A percentile compares a stretch with the other conserved stretches of the same genome.
These are phyloP conservation scores for Scolecobasidium constrictum DNA, from an alignment of 2,329 filamentous ascomycete genomes.

Conservation along the genomic window DNA sequence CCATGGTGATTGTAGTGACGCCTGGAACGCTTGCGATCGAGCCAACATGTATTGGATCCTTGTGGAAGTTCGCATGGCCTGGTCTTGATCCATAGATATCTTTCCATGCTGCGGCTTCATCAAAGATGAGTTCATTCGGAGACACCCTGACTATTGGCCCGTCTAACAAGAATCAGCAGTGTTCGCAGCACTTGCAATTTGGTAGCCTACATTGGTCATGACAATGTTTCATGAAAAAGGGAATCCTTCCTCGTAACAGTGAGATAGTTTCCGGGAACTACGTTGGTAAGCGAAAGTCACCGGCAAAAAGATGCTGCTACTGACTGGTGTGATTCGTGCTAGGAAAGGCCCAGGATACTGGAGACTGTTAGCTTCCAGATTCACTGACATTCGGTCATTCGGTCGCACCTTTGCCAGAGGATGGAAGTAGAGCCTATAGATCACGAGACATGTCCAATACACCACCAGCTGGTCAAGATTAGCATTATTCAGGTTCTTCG, in stretches of 20 bases:
- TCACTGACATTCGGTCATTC: background rate
- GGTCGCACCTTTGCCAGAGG: background rate
- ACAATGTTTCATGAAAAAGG: slow-evolving; percentile 9
- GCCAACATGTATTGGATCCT: slow-evolving; percentile 4
- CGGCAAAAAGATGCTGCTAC: too few species aligned
- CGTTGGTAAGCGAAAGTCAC: too few species aligned
- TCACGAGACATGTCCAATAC: background rate
- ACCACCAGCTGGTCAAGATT: background rate
- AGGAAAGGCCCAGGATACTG: slow-evolving; percentile 7
- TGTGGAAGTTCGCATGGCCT: slow-evolving; percentile 5
- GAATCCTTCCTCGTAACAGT: slow-evolving; percentile 5
- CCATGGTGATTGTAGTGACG: slow-evolving; percentile 15
- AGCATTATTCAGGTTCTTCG: too few species aligned
- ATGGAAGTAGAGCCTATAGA: background rate
- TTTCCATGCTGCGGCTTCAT: slow-evolving; percentile 13
- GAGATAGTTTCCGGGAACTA: background rate
- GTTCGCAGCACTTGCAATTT: too few species aligned
- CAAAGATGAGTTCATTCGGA: slow-evolving; percentile 16
- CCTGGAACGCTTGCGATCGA: slow-evolving; percentile 10
- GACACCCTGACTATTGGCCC: slow-evolving; percentile 16
- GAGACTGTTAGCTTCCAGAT: background rate
- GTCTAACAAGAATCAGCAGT: too few species aligned
- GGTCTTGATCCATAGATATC: slow-evolving; percentile 17
- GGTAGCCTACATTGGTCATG: slow-evolving; percentile 12
- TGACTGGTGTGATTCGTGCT: slow-evolving; percentile 1